phyloP scores from a whole-genome alignment of 2,329 filamentous ascomycete genomes.

The Stachybotrys chlorohalonatus region DNA sequence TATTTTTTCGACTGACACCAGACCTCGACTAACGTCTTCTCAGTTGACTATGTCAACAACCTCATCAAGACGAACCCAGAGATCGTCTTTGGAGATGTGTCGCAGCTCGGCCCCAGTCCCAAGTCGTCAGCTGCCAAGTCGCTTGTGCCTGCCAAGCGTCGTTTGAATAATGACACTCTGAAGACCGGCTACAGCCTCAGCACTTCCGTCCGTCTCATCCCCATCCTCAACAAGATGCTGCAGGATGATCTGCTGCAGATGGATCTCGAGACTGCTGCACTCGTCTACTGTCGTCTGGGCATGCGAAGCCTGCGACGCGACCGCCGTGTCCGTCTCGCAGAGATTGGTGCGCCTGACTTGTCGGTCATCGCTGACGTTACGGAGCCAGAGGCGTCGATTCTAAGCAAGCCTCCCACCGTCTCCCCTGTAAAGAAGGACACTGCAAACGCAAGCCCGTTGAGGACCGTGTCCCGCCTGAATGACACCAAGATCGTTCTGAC shows the following conservation, averaged over 20 bases:
- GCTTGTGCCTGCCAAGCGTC: slow-evolving; percentile 18
- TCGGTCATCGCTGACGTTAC: slow-evolving; percentile 17
- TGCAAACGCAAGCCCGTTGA: slow-evolving; percentile 16
- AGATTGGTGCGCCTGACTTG: slow-evolving; percentile 13
- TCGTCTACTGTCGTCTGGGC: slow-evolving; percentile 11
- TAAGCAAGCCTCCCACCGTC: slow-evolving; percentile 2
- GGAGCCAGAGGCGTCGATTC: not conserved
- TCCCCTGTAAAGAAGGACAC: slow-evolving; percentile 21
- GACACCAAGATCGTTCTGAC: slow-evolving; percentile 18
- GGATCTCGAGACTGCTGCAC: slow-evolving; percentile 15
- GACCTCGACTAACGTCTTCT: not conserved
- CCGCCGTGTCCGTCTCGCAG: slow-evolving; percentile 12
- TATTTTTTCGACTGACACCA: not conserved
- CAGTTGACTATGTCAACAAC: slow-evolving; percentile 7
- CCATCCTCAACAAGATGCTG: slow-evolving; percentile 13
- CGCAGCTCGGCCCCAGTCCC: slow-evolving; percentile 4
- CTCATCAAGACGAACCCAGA: slow-evolving; percentile 9
- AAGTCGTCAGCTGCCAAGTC: not conserved
- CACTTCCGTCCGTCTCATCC: slow-evolving; percentile 14
- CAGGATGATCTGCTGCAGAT: slow-evolving; percentile 11
- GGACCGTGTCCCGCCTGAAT: slow-evolving; percentile 15
- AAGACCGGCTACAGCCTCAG: slow-evolving; percentile 15
- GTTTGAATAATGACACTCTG: slow-evolving; percentile 7
- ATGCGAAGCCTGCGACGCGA: slow-evolving; percentile 11
- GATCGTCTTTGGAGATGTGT: slow-evolving; percentile 4